Base-by-base conservation (phyloP, 2,329 filamentous ascomycete genomes). In the Aspergillus viridinutans region DNA sequence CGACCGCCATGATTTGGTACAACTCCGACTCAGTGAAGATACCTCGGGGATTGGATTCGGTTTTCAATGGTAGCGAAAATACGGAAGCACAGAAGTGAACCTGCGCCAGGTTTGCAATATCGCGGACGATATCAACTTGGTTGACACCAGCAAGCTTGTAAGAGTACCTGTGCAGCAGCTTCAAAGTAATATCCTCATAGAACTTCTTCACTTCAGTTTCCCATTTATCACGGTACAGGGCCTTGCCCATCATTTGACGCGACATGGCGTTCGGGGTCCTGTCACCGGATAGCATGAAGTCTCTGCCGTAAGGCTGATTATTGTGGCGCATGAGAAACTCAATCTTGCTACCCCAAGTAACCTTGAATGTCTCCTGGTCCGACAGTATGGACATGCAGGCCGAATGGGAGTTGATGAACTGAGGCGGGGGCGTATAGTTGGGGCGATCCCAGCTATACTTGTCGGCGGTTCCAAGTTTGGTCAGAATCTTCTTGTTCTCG, bases 31-130 rank as follows among this genome's bases (percentile, higher is more conserved):
- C 82, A 1, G 78, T 80, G 64, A 82, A 83, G 32, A 83, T 69
- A 17, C 81, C 82, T 52, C 70, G 67, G 0, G 80, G 80, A 20
- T 78, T 76, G 3, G 78, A 73, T 2, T 78, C 74, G 0, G 80
- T 83, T 68, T 84, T 84, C 32, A 85, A 68, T 0, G 83, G 82
- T 6, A 85, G 69, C 61, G 77, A 79, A 70, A 84, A 85, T 25
- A 85, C 68, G 54, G 79, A 78, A 0, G 81, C 74, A 55, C 76
- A 78, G 66, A 85, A 84, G 65, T 83, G 80, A 3, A 82, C 77
- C 62, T 83, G 81, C 2, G 73, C 73, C 9, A 81, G 71, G 57
- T 83, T 83, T 60, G 80, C 79, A 40, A 85, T 63, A 58, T 81
- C 78, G 12, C 76, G 75, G 55, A 80, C 73, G 49, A 81, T 75